phyloP scores from a whole-genome alignment of 2,329 filamentous ascomycete species.

The Pyricularia grisea region DNA sequence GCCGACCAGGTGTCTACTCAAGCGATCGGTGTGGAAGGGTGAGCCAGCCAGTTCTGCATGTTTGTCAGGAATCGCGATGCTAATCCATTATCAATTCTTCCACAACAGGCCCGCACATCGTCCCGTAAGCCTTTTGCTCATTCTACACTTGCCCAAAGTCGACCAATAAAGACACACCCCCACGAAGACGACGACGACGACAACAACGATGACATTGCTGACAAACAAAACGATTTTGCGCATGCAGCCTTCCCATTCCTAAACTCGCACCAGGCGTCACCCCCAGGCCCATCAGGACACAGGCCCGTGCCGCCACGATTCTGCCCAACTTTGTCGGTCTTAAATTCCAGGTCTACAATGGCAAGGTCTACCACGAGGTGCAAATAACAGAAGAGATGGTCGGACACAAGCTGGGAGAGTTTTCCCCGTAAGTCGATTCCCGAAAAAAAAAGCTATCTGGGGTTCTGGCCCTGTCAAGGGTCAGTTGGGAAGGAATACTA shows the following conservation, averaged over 20 bases:
- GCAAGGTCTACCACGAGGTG: constrained; percentile 76
- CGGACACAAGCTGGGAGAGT: constrained; percentile 89
- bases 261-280: constrained; percentile 50
- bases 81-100: constrained; percentile 10
- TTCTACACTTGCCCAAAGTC: not conserved
- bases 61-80: not conserved
- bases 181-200: not conserved
- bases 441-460: not conserved
- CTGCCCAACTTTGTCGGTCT: constrained; percentile 87
- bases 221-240: constrained; percentile 7
- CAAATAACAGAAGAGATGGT: constrained; percentile 93
- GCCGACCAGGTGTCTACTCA: constrained; percentile 56
- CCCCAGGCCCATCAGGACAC: constrained; percentile 68
- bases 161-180: not conserved
- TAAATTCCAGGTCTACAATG: constrained; percentile 85
- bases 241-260: constrained; percentile 52
- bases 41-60: constrained; percentile 13
- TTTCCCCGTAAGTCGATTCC: constrained; percentile 60
- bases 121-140: constrained; percentile 32
- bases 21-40: constrained; percentile 88
- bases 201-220: not conserved
- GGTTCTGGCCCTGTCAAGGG: not conserved
- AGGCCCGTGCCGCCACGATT: constrained; percentile 81
- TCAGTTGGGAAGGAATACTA: not conserved
- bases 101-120: constrained; percentile 38